phyloP scores from a whole-genome alignment of 257 asterid species.

The Apocynum venetum region DNA sequence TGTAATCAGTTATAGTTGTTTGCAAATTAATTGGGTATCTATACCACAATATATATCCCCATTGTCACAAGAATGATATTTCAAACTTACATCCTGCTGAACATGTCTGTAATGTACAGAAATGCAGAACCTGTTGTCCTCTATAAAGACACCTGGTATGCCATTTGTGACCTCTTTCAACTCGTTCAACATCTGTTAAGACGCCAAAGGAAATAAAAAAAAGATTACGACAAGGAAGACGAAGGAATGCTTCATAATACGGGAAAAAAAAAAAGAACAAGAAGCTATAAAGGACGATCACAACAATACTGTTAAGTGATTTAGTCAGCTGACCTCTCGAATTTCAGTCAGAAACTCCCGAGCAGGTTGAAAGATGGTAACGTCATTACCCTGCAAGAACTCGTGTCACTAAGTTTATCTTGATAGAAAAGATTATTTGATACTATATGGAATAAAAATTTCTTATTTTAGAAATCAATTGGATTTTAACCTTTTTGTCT shows the following conservation, averaged over 20 bases:
- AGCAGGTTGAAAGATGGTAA: slow-evolving; percentile 80
- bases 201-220: background rate
- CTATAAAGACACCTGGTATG: slow-evolving; percentile 61
- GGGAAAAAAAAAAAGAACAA: background rate
- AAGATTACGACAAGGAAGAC: background rate
- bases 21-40: background rate
- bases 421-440: background rate
- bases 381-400: slow-evolving; percentile 49
- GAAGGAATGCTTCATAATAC: background rate
- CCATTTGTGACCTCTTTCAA: slow-evolving; percentile 33
- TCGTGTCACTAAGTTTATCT: background rate
- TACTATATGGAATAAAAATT: background rate
- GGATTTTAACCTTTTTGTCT: slow-evolving; percentile 1
- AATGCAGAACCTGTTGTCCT: slow-evolving; percentile 77
- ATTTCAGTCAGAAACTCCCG: slow-evolving; percentile 62
- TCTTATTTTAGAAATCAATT: background rate
- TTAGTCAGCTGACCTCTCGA: slow-evolving; percentile 37
- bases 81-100: slow-evolving; percentile 38
- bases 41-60: background rate
- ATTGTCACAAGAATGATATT: background rate
- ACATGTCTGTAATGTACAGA: slow-evolving; percentile 88
- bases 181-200: slow-evolving; percentile 52
- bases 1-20: background rate
- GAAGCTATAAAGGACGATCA: background rate
- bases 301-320: too few relatives aligned